phyloP scores from a whole-genome alignment of 2,329 filamentous ascomycete species.

The Cordyceps militaris region DNA sequence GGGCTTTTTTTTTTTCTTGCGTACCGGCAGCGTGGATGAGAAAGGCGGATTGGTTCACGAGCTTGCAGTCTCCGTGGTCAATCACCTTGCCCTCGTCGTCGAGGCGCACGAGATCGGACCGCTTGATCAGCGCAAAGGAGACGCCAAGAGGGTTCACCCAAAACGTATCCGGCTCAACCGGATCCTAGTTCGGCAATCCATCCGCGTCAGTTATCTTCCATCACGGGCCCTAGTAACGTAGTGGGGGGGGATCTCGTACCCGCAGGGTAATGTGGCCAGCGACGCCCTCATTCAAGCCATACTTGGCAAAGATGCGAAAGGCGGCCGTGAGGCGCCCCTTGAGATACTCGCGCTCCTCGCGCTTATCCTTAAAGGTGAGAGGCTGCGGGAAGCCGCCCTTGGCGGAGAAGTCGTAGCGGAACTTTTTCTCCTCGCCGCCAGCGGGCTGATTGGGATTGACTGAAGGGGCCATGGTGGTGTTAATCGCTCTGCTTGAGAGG shows the following conservation, averaged over 20 bases:
- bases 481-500: neutral
- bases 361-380: conserved; percentile 19
- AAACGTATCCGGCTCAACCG: conserved; percentile 53
- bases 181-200: conserved; percentile 33
- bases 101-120: conserved; percentile 61
- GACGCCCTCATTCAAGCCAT: conserved; percentile 53
- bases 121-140: conserved; percentile 54
- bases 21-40: conserved; percentile 26
- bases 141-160: conserved; percentile 63
- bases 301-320: conserved; percentile 52
- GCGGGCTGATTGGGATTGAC: neutral
- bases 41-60: conserved; percentile 23
- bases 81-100: conserved; percentile 54
- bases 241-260: conserved; percentile 5
- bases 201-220: neutral
- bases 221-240: neutral
- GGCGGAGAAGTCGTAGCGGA: conserved; percentile 8
- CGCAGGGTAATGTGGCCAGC: conserved; percentile 60
- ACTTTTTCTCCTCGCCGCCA: neutral
- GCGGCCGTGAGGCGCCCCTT: conserved; percentile 48
- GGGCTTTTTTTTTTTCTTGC: no score
- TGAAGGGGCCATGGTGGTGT: neutral
- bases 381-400: conserved; percentile 9
- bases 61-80: conserved; percentile 45
- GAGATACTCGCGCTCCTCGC: conserved; percentile 43